These are phyloP conservation scores for Obelidium mucronatum DNA, from an alignment of 192 early-diverging fungal genomes.

Conservation along the genomic window DNA sequence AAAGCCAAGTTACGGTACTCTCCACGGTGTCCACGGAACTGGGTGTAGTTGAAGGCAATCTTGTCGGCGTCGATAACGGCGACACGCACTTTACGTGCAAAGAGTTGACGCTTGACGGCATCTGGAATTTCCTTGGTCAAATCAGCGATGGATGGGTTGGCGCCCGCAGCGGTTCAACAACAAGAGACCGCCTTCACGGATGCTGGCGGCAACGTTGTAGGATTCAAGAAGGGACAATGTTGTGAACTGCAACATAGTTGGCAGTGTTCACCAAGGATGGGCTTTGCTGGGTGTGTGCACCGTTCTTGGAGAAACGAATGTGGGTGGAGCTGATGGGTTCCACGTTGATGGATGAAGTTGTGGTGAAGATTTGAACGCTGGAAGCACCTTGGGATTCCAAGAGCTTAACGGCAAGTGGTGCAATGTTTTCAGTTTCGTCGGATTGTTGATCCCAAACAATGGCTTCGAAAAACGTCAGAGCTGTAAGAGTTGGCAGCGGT, in stretches of 20 bases:
- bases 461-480: constrained; percentile 46
- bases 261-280: constrained; percentile 53
- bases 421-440: constrained; percentile 63
- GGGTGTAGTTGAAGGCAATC: constrained; percentile 67
- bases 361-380: constrained; percentile 51
- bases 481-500: constrained; percentile 11
- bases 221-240: constrained; percentile 60
- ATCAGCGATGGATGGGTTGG: constrained; percentile 66
- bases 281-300: constrained; percentile 36
- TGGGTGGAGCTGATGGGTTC: constrained; percentile 66
- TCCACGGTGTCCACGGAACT: constrained; percentile 50
- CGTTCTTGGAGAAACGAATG: constrained; percentile 57
- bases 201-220: constrained; percentile 66
- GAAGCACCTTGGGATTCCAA: constrained; percentile 46
- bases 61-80: constrained; percentile 69
- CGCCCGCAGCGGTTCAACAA: constrained; percentile 62
- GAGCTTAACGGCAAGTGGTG: constrained; percentile 39
- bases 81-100: constrained; percentile 59
- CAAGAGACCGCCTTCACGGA: constrained; percentile 59
- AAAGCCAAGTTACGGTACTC: constrained; percentile 68
- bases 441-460: constrained; percentile 69
- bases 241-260: constrained; percentile 70
- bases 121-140: constrained; percentile 71
- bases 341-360: constrained; percentile 63
- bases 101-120: constrained; percentile 64